phyloP scores from a whole-genome alignment of 495 filamentous ascomycete species.

The Penicillium steckii region DNA sequence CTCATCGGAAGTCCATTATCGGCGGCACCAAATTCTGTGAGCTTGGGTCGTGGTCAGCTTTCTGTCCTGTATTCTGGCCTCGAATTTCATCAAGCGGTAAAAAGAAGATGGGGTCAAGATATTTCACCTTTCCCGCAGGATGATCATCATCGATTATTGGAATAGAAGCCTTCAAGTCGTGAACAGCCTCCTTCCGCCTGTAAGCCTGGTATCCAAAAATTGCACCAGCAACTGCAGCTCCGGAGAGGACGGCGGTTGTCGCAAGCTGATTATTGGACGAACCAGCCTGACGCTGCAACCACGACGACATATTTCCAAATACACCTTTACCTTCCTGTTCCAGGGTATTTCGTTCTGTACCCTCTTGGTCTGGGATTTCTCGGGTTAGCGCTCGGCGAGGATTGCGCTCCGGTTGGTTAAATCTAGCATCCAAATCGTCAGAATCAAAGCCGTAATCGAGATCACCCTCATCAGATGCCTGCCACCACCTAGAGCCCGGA shows the following conservation, averaged over 20 bases:
- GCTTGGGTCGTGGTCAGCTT: slow-evolving; percentile 42
- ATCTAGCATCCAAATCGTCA: slow-evolving; percentile 29
- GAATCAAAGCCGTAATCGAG: slow-evolving; percentile 34
- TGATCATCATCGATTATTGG: slow-evolving; percentile 51
- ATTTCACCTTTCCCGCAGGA: slow-evolving; percentile 40
- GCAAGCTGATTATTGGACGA: slow-evolving; percentile 65
- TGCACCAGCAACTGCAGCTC: slow-evolving; percentile 67
- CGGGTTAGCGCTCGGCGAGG: not conserved
- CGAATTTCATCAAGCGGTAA: too few species aligned
- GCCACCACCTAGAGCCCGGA: slow-evolving; percentile 24
- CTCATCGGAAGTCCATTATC: slow-evolving; percentile 49
- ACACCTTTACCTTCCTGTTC: slow-evolving; percentile 13
- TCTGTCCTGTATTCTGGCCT: slow-evolving; percentile 1
- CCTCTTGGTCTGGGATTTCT: slow-evolving; percentile 2
- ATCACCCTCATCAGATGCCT: slow-evolving; percentile 21
- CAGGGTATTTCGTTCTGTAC: not conserved
- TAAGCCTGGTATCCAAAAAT: slow-evolving; percentile 73
- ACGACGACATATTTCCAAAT: slow-evolving; percentile 51
- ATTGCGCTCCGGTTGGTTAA: slow-evolving; percentile 14
- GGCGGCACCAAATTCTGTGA: slow-evolving; percentile 73
- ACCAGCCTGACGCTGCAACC: slow-evolving; percentile 52
- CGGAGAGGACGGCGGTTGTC: slow-evolving; percentile 73
- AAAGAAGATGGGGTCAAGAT: not conserved
- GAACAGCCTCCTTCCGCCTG: slow-evolving; percentile 58
- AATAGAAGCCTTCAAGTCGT: slow-evolving; percentile 72